Conservation (phyloP, 2,329 filamentous ascomycete species). For the Clarireedia paspali region DNA sequence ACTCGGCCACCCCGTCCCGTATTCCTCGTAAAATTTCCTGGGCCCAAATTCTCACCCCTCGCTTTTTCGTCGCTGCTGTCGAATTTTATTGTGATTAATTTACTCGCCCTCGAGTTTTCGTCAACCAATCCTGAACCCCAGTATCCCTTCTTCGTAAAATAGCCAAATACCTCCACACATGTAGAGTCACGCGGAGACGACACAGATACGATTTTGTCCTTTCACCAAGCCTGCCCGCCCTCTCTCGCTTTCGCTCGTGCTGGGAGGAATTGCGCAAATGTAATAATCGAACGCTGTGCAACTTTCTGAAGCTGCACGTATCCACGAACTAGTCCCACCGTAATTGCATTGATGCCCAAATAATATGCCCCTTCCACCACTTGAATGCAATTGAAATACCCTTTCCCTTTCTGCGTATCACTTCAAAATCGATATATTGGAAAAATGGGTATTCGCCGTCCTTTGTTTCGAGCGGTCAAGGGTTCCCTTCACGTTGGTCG, state of each 20-base stretch:
- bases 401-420: constrained; percentile 7
- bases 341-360: constrained; percentile 27
- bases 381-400: constrained; percentile 8
- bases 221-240: constrained; percentile 1
- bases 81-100: too few relatives aligned
- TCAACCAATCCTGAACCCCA: constrained; percentile 3
- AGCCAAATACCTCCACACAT: constrained; percentile 4
- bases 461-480: constrained; percentile 3
- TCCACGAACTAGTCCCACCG: constrained; percentile 21
- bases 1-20: constrained; percentile 3
- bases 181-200: constrained; percentile 10
- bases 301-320: constrained; percentile 22
- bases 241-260: not conserved
- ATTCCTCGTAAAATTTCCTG: constrained; percentile 4
- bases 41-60: not conserved
- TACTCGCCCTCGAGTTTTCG: not conserved
- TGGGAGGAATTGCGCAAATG: constrained; percentile 8
- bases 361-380: constrained; percentile 7
- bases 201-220: not conserved
- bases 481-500: not conserved
- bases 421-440: constrained; percentile 12
- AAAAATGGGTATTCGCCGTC: constrained; percentile 7
- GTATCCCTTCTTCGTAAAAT: constrained; percentile 1
- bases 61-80: too few relatives aligned
- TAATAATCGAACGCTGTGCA: constrained; percentile 19